Conservation (phyloP, 495 filamentous ascomycete species). For the Aspergillus biplanus region DNA sequence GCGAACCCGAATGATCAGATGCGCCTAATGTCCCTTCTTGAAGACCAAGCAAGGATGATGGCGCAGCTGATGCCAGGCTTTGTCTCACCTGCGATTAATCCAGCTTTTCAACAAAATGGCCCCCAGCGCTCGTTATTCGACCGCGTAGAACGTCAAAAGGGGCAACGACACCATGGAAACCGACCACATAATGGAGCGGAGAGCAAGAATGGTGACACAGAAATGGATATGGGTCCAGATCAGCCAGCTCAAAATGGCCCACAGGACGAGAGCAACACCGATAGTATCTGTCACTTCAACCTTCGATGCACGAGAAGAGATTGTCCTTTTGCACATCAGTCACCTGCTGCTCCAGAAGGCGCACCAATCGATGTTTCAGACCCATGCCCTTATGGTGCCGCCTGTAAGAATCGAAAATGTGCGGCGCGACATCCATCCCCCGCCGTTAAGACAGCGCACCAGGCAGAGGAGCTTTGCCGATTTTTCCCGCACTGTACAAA, state of each 20-base stretch:
- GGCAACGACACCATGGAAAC: constrained; percentile 46
- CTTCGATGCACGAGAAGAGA: constrained; percentile 83
- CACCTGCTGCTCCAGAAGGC: constrained; percentile 84
- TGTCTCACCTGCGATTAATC: constrained; percentile 54
- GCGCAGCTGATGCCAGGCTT: constrained; percentile 62
- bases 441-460: constrained; percentile 72
- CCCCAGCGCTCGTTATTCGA: constrained; percentile 73
- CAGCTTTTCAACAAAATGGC: constrained; percentile 54
- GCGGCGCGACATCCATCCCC: constrained; percentile 91
- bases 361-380: constrained; percentile 79
- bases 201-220: constrained; percentile 36
- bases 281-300: constrained; percentile 79
- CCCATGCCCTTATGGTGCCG: constrained; percentile 79
- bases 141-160: constrained; percentile 61
- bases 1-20: constrained; percentile 73
- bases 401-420: constrained; percentile 95
- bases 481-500: constrained; percentile 96
- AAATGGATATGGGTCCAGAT: constrained; percentile 44
- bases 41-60: constrained; percentile 90
- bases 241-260: constrained; percentile 31
- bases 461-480: constrained; percentile 85
- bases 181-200: constrained; percentile 32
- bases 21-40: constrained; percentile 79
- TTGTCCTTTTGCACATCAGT: constrained; percentile 93
- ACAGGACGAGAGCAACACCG: constrained; percentile 58